Evolutionary conservation across 1,284 basidiomycete genomes (phyloP).

Genomic region (Ustilago hordei): DNA sequence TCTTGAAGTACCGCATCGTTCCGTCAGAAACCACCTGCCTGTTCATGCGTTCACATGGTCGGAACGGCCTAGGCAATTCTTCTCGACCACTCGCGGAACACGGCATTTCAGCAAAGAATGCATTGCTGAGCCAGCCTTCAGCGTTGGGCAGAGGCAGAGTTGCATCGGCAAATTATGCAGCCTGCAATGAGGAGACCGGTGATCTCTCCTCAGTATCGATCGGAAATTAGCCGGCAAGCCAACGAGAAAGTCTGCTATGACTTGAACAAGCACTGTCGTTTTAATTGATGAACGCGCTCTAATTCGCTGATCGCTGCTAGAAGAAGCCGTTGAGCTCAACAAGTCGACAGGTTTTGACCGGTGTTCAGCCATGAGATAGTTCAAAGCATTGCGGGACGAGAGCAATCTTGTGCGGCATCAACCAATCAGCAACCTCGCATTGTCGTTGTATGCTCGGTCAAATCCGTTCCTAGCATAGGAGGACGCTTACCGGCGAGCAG

Average conservation of each 20-base stretch:
- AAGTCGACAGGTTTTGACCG: conserved; percentile 2
- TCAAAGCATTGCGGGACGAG: neutral
- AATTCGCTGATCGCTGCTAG: neutral
- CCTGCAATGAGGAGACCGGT: neutral
- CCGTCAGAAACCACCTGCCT: neutral
- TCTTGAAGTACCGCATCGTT: neutral
- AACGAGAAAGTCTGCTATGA: neutral
- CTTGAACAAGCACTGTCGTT: neutral
- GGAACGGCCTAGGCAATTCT: neutral
- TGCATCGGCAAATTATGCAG: neutral
- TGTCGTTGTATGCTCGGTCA: neutral
- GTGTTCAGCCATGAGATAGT: neutral
- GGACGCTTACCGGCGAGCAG: neutral
- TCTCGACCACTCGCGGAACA: neutral
- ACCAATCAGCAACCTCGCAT: neutral
- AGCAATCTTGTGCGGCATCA: neutral
- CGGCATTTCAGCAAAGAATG: neutral
- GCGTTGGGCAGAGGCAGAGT: neutral
- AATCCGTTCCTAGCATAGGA: neutral
- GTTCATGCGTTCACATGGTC: neutral
- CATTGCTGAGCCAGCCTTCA: neutral
- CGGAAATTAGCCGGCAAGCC: neutral
- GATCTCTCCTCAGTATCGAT: neutral
- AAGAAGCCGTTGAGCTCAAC: neutral
- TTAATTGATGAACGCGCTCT: neutral